Evolutionary conservation across 2,329 filamentous ascomycete species (phyloP), one percentile per base, ranked within the genome.

Genomic region (Epichloe brachyelytri): DNA sequence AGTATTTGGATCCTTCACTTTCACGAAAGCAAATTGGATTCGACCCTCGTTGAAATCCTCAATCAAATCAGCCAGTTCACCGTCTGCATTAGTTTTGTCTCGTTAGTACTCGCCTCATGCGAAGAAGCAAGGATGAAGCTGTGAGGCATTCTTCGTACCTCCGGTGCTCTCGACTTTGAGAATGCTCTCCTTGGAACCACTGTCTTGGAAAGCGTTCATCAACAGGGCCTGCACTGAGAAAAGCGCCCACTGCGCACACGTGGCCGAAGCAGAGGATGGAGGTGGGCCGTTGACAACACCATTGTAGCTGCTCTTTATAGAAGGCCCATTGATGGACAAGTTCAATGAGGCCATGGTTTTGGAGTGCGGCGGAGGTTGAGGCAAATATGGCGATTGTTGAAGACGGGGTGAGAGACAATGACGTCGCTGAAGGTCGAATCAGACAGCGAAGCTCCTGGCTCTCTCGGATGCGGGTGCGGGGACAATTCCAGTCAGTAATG

Each of bases 41-140:
- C 89, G 85, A 50, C 93, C 93, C 68, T 98, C 93, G 58, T 85
- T 97, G 70, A 98, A 95, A 57, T 98, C 93, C 59, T 98, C 93
- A 60, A 95, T 80, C 53, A 98, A 76, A 57, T 96, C 89, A 52
- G 82, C 74, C 55, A 98, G 75, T 69, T 98, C 91, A 56, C 93
- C 93, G 71, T 96, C 90, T 93, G 63, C 40, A 43, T 34, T n/a
- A n/a, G 5, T 47, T 47, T 17, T 43, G 50, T 50, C 36, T 40
- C 51, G 54, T 61, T 56, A 63, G 60, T 48, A 49, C 49, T 46
- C 38, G 34, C 43, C 33, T 39, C 40, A 36, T 41, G 36, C 14
- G 40, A 37, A 43, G 49, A 40, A 40, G 41, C 12, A 20, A 45
- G 22, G 38, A 39, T 39, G 26, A 39, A 41, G 4, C 3, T 7